Evolutionary conservation across 163 green algal genomes (phyloP), one percentile per base, ranked within the genome.

Genomic region (Prototheca wickerhamii): DNA sequence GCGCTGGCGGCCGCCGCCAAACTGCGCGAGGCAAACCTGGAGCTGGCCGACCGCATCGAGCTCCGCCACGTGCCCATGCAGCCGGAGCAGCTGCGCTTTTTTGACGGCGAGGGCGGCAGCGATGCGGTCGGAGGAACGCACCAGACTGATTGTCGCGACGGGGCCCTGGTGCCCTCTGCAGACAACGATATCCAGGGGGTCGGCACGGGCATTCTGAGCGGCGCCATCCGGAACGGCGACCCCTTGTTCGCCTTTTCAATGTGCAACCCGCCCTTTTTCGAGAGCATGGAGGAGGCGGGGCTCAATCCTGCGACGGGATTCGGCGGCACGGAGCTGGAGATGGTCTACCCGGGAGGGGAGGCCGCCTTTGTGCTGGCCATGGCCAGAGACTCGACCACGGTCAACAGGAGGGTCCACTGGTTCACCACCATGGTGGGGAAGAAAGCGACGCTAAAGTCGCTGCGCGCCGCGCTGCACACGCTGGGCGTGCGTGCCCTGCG

Each of bases 251-350:
- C 79, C 29, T 95, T 96, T 73, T 87, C 73, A 67, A 95, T 98
- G 86, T 96, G 91, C 80, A 98, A 98, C 75, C 92, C 92, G 23
- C 92, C 92, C 6, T 98, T 98, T 71, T 98, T 97, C 62, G 66
- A 79, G 7, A 82, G 37, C 46, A 76, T 89, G 31, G 67, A 79
- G 37, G 81, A 94, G 29, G 83, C 88, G 1, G 76, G 76, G 10
- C 60, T 53, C 12, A 95, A 95, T 68, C 84, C 86, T 2, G 64
- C 70, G 61, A 94, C 86, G 0, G 82, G 76, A 1, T 89, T 79
- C 61, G 76, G 70, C 66, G 87, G 88, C 46, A 92, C 84, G 0
- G 59, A 74, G 0, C 76, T 50, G 2, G 92, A 98, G 76, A 98
- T 96, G 87, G 84, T 91, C 32, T 94, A 78, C 58, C 76, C 79